Conservation (phyloP, 129 eudicot species). For the Gnaphalium uliginosum region DNA sequence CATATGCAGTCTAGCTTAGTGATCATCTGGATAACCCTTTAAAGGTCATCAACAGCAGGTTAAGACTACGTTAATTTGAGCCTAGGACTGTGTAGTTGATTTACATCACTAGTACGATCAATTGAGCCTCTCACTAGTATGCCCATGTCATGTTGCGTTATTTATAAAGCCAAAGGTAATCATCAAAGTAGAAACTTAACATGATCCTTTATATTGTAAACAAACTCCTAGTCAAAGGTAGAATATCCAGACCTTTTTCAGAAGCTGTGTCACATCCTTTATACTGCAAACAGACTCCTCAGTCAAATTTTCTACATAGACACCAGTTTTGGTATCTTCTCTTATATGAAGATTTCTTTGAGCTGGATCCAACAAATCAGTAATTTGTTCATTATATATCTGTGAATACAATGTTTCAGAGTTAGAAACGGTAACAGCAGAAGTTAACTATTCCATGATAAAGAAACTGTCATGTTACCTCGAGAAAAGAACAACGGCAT, state of each 20-base stretch:
- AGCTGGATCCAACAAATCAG: conserved; percentile 85
- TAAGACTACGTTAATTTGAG: not conserved
- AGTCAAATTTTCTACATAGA: conserved; percentile 85
- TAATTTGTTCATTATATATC: conserved; percentile 96
- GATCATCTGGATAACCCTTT: conserved; percentile 12
- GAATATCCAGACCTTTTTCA: conserved; percentile 62
- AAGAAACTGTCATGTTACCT: conserved; percentile 48
- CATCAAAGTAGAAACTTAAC: too few species aligned
- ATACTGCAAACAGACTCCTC: conserved; percentile 81
- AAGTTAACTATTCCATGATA: conserved; percentile 12
- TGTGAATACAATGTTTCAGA: conserved; percentile 33
- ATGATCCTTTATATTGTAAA: not conserved
- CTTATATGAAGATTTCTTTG: conserved; percentile 88
- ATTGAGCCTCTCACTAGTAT: conserved; percentile 7
- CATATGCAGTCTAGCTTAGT: not conserved
- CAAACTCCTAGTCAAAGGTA: not conserved
- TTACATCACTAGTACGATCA: not conserved
- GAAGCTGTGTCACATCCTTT: conserved; percentile 78
- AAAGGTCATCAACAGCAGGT: not conserved
- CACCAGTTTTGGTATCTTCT: conserved; percentile 91
- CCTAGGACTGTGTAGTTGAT: conserved; percentile 1
- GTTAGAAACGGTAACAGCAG: conserved; percentile 14
- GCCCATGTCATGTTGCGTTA: not conserved
- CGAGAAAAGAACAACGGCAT: conserved; percentile 97
- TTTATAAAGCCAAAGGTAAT: not conserved